phyloP scores from a whole-genome alignment of 1,284 basidiomycete genomes.

The Apiotrichum laibachii region DNA sequence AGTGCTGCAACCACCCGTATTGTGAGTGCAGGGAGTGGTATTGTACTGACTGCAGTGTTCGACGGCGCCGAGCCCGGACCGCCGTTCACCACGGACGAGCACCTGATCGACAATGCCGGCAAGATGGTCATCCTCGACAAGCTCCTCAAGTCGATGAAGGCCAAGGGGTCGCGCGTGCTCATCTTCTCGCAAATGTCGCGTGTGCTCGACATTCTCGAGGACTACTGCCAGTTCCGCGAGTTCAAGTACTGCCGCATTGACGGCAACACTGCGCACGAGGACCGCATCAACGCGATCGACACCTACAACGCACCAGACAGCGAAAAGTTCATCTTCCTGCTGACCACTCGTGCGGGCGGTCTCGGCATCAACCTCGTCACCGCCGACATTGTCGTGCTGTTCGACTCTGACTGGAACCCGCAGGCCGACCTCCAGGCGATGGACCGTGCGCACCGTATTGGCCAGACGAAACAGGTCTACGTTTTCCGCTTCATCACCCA shows the following conservation, averaged over 20 bases:
- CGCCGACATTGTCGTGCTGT: conserved; percentile 95
- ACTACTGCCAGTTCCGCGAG: conserved; percentile 89
- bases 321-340: conserved; percentile 94
- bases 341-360: conserved; percentile 98
- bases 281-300: conserved; percentile 93
- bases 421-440: conserved; percentile 98
- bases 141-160: conserved; percentile 81
- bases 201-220: conserved; percentile 90
- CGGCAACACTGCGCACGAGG: conserved; percentile 91
- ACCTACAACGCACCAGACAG: conserved; percentile 94
- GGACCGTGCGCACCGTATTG: conserved; percentile 98
- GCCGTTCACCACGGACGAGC: conserved; percentile 97
- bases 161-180: conserved; percentile 87
- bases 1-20: conserved; percentile 61
- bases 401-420: conserved; percentile 99
- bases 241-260: conserved; percentile 98
- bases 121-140: conserved; percentile 99
- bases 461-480: conserved; percentile 97
- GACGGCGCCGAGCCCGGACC: conserved; percentile 95
- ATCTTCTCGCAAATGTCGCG: conserved; percentile 99
- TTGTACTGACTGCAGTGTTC: conserved; percentile 55
- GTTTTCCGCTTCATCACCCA: conserved; percentile 98
- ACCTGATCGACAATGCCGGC: conserved; percentile 88
- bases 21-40: conserved; percentile 30
- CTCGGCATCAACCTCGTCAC: conserved; percentile 95